Conservation (phyloP, 768 basidiomycete genomes). For the Candolleomyces eurysporus region DNA sequence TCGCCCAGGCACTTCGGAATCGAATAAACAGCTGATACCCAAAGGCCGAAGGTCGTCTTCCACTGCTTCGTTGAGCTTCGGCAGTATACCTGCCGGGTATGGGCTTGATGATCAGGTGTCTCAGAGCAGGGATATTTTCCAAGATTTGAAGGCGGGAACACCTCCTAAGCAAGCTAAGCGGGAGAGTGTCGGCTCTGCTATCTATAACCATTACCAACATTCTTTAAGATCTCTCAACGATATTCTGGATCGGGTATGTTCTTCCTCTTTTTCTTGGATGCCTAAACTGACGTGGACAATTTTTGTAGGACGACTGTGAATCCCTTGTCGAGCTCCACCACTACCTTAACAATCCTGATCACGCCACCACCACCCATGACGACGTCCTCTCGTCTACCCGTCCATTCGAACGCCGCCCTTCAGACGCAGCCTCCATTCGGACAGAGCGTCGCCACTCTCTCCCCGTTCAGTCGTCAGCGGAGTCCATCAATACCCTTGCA, state of each 20-base stretch:
- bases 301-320: constrained; percentile 66
- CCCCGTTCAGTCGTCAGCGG: constrained; percentile 58
- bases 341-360: constrained; percentile 43
- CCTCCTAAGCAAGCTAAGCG: not conserved
- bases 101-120: constrained; percentile 9
- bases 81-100: not conserved
- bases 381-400: constrained; percentile 7
- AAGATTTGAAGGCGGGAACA: not conserved
- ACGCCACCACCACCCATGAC: not conserved
- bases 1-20: constrained; percentile 64
- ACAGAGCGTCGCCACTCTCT: constrained; percentile 71
- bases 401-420: constrained; percentile 26
- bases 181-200: constrained; percentile 31
- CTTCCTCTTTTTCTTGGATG: not conserved
- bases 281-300: constrained; percentile 6
- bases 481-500: constrained; percentile 46
- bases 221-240: constrained; percentile 79
- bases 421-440: constrained; percentile 31
- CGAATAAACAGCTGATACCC: constrained; percentile 49
- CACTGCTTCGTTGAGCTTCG: constrained; percentile 3
- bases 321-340: constrained; percentile 75
- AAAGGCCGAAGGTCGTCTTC: constrained; percentile 16
- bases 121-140: not conserved
- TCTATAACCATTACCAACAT: constrained; percentile 77
- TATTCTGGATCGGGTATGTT: constrained; percentile 73